phyloP scores from a whole-genome alignment of 441 rosid genomes.

The Arabidopsis lyrata region DNA sequence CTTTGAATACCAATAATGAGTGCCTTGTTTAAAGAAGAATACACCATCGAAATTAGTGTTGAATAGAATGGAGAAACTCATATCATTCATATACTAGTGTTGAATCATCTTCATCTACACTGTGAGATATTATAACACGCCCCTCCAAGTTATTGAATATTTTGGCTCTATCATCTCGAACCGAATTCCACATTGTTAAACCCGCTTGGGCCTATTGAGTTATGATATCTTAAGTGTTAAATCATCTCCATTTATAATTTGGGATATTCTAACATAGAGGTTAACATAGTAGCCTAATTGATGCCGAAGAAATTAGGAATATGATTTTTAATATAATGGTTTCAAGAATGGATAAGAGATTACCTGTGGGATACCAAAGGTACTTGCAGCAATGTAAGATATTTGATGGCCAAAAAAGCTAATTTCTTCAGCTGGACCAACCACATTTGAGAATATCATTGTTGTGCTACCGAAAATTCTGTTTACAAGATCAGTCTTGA shows the following conservation, averaged over 20 bases:
- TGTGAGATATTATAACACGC: too few relatives aligned
- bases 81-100: too few relatives aligned
- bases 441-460: constrained; percentile 63
- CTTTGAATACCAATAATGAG: constrained; percentile 65
- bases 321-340: neutral
- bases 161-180: too few relatives aligned
- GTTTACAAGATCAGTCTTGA: constrained; percentile 45
- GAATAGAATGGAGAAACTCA: too few relatives aligned
- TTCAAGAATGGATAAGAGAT: neutral
- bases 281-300: neutral
- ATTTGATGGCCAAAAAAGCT: constrained; percentile 69
- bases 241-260: neutral
- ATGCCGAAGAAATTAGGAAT: neutral
- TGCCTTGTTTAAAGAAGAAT: constrained; percentile 49
- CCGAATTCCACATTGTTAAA: too few relatives aligned
- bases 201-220: too few relatives aligned
- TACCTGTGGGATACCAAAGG: constrained; percentile 75
- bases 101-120: too few relatives aligned
- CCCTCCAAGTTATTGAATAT: too few relatives aligned
- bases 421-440: constrained; percentile 75
- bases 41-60: neutral
- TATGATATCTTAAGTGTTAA: too few relatives aligned
- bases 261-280: neutral
- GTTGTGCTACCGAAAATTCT: constrained; percentile 57
- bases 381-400: constrained; percentile 66